Evolutionary conservation across 495 filamentous ascomycete genomes (phyloP), one percentile per base, ranked within the genome.

Genomic region (Hapsidospora chrysogenum): DNA sequence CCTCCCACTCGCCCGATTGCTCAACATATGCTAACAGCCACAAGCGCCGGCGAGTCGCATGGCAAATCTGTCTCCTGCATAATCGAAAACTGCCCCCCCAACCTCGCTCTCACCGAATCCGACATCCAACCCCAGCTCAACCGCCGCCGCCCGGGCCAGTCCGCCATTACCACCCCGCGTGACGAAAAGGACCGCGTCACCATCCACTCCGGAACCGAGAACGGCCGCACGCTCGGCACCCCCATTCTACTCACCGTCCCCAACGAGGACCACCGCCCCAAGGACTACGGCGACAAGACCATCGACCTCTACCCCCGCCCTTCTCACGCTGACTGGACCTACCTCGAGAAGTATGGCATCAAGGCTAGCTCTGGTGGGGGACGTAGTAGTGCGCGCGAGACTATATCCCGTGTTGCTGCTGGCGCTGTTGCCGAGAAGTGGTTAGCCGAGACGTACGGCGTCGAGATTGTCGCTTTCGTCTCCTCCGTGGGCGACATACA

Each of bases 71-170:
- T 92, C 47, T 80, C 80, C 54, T 85, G 79, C 54, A 87, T 89
- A 33, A 72, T 92, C 57, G 84, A 92, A 53, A 82, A 83, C 34
- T 78, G 72, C 49, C 89, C 89, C 6, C 85, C 89, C 0, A 85
- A 86, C 42, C 80, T 97, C 68, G 61, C 77, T 43, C 72, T 96
- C 51, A 80, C 77, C 33, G 86, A 93, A 57, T 68, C 62, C 39
- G 85, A 94, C 52, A 89, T 97, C 49, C 89, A 97, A 58, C 81
- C 84, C 28, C 89, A 95, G 57, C 77, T 97, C 72, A 92, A 78
- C 19, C 76, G 92, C 39, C 68, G 89, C 39, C 71, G 89, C 28
- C 89, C 89, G 9, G 89, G 89, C 27, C 92, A 97, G 56, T 83
- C 74, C 47, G 76, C 73, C 29, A 72, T 97, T 44, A 86, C 85